Conservation (phyloP, 257 asterid species). For the Solanum clarkiae region DNA sequence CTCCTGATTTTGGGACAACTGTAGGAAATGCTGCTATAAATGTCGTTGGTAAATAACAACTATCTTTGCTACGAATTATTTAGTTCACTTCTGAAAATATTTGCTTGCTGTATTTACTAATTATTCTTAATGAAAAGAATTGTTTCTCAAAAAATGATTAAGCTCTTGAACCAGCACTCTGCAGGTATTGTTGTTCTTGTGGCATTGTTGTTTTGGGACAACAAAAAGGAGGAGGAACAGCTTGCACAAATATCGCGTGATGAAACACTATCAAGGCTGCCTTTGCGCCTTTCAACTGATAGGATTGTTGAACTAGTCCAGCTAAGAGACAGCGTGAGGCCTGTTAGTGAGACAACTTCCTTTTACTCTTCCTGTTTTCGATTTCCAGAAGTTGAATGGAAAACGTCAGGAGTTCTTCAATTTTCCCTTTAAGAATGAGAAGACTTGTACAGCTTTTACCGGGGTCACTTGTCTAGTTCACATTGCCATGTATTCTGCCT, state of each 20-base stretch:
- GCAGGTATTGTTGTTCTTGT: conserved; percentile 77
- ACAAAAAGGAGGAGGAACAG: conserved; percentile 97
- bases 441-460: background rate
- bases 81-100: background rate
- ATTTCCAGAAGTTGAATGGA: background rate
- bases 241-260: conserved; percentile 68
- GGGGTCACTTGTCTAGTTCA: background rate
- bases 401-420: background rate
- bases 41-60: conserved; percentile 47
- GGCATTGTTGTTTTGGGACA: conserved; percentile 80
- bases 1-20: conserved; percentile 68
- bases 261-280: conserved; percentile 89
- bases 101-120: background rate
- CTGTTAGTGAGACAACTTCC: conserved; percentile 50
- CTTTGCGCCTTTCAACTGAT: conserved; percentile 84
- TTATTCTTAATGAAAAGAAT: background rate
- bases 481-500: background rate
- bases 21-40: conserved; percentile 67
- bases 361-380: background rate
- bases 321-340: conserved; percentile 84
- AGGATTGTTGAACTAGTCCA: conserved; percentile 95
- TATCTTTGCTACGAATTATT: background rate
- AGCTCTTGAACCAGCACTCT: conserved; percentile 53
- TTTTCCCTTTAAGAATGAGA: background rate
- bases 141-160: conserved; percentile 23